Conservation (phyloP, 1,139 yeast species). For the Blastobotrys elegans region DNA sequence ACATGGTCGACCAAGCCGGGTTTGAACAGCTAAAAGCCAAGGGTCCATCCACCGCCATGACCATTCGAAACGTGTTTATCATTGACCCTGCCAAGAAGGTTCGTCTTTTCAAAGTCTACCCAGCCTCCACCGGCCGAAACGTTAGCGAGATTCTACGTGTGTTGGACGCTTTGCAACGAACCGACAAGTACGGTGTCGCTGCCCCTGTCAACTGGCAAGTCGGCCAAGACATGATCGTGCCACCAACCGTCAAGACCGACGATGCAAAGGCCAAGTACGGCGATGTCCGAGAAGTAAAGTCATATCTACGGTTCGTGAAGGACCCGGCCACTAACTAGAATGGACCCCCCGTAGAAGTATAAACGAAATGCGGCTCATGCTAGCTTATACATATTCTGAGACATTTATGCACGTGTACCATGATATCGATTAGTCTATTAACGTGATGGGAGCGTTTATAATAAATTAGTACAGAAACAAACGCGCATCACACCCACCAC, state of each 20-base stretch:
- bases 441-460: no score
- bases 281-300: conserved; percentile 71
- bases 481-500: no score
- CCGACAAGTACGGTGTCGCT: conserved; percentile 74
- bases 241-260: conserved; percentile 74
- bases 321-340: conserved; percentile 14
- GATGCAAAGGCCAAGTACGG: conserved; percentile 81
- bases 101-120: conserved; percentile 77
- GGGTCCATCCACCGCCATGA: conserved; percentile 48
- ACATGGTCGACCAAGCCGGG: conserved; percentile 88
- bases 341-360: background rate
- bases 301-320: conserved; percentile 62
- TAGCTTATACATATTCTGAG: no score
- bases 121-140: conserved; percentile 90
- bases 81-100: conserved; percentile 85
- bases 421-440: no score
- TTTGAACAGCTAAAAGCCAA: conserved; percentile 68
- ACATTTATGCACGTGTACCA: no score
- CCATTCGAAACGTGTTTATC: conserved; percentile 83
- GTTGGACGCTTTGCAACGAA: conserved; percentile 75
- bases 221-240: conserved; percentile 86
- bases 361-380: no score
- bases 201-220: conserved; percentile 71
- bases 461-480: no score
- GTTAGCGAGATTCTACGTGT: conserved; percentile 83